Evolutionary conservation across 1,284 basidiomycete genomes (phyloP).

Genomic region (Stereum hirsutum): DNA sequence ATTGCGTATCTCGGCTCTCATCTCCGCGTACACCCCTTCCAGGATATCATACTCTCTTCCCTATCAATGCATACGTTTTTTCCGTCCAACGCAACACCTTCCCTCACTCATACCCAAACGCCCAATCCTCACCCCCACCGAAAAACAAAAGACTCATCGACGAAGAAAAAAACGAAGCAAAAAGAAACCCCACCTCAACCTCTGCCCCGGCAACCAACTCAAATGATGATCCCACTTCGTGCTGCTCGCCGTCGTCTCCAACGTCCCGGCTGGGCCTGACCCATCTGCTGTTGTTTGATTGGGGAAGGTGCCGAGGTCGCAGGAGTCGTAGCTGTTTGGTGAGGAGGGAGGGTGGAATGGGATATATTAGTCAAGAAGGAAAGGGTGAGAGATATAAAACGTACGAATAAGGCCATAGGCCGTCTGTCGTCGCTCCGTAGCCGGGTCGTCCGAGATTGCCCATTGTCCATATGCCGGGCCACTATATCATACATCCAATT

Average conservation of each 20-base stretch:
- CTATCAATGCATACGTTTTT: too few species aligned
- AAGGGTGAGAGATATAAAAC: conserved; percentile 5
- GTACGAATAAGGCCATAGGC: conserved; percentile 61
- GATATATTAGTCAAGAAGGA: too few species aligned
- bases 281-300: conserved; percentile 57
- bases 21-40: too few species aligned
- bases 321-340: conserved; percentile 54
- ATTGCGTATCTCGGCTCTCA: too few species aligned
- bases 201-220: conserved; percentile 39
- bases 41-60: too few species aligned
- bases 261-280: conserved; percentile 38
- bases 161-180: background rate
- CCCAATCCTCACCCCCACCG: too few species aligned
- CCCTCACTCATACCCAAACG: too few species aligned
- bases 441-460: conserved; percentile 85
- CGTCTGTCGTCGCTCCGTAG: conserved; percentile 75
- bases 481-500: conserved; percentile 24
- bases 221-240: conserved; percentile 34
- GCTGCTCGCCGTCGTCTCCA: conserved; percentile 34
- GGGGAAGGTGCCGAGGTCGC: conserved; percentile 78
- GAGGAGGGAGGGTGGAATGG: background rate
- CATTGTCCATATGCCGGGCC: conserved; percentile 83
- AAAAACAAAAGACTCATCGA: too few species aligned
- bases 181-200: conserved; percentile 26
- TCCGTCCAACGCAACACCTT: too few species aligned